Evolutionary conservation across 2,329 filamentous ascomycete genomes (phyloP), one percentile per base, ranked within the genome.

Genomic region (Dactylellina parvicollis): DNA sequence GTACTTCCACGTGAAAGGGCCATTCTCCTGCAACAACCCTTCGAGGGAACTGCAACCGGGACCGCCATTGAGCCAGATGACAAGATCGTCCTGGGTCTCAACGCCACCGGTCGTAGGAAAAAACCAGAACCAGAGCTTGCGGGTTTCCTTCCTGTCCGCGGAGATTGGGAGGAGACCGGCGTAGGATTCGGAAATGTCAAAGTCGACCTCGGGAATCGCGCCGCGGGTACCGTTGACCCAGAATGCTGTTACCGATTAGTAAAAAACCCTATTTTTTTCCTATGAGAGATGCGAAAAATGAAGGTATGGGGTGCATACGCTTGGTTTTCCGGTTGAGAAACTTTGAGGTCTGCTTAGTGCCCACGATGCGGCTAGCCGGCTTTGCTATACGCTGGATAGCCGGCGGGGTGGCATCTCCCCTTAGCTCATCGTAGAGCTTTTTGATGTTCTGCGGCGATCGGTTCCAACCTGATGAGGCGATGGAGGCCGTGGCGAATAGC

Each of bases 1-100:
- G 10, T 86, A 84, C 78, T 89, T 66, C 89, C 89, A 91, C 3
- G 85, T 66, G 77, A 92, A 89, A 0, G 90, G 89, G 0, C 91
- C 90, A 76, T 92, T 93, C 77, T 94, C 91, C 55, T 91, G 89
- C 8, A 94, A 79, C 1, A 93, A 82, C 5, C 89, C 90, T 75
- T 88, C 85, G 4, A 92, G 83, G 0, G 88, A 90, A 30, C 83
- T 83, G 75, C 83, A 85, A 14, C 84, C 83, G 16, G 84, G 84
- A 2, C 84, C 84, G 28, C 87, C 87, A 67, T 88, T 88, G 28
- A 85, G 80, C 85, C 85, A 90, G 50, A 90, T 87, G 0, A 87
- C 80, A 38, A 90, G 84, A 73, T 90, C 88, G 52, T 89, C 84
- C 0, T 82, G 80, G 0, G 83, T 82, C 4, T 82, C 78, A 1